phyloP scores from a whole-genome alignment of 2,329 filamentous ascomycete genomes.

The Alternaria triticimaculans region DNA sequence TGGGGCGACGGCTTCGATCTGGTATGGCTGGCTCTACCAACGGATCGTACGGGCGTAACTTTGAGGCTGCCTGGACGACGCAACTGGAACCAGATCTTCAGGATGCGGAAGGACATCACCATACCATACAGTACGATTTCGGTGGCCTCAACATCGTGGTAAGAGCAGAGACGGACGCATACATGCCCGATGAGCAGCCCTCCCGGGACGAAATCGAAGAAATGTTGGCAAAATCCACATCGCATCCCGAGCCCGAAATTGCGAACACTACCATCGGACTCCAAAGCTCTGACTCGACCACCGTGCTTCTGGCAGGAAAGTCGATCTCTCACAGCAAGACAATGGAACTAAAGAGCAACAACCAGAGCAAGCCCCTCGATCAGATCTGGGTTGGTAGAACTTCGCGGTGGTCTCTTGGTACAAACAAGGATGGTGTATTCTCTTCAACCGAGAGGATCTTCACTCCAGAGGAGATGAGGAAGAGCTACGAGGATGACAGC shows the following conservation, averaged over 20 bases:
- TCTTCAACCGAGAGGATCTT: neutral
- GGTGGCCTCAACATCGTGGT: neutral
- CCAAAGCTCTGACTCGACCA: neutral
- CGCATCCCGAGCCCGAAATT: neutral
- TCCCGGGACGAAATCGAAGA: neutral
- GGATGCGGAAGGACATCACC: slow-evolving; percentile 2
- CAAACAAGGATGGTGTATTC: neutral
- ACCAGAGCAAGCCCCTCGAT: neutral
- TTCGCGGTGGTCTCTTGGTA: neutral
- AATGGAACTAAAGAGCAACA: neutral
- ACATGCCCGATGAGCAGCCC: neutral
- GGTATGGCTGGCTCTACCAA: neutral
- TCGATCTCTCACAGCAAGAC: neutral
- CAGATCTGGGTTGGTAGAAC: neutral
- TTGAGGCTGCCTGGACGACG: neutral
- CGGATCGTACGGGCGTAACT: neutral
- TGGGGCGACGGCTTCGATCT: neutral
- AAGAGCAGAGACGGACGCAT: neutral
- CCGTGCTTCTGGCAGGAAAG: neutral
- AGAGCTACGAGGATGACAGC: neutral
- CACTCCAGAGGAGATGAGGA: neutral
- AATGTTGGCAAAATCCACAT: neutral
- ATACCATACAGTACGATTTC: neutral
- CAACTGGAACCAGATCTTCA: neutral
- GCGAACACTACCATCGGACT: neutral